These are phyloP conservation scores for Hygrophorus pudorinus DNA, from an alignment of 768 basidiomycete genomes.

Conservation along the genomic window DNA sequence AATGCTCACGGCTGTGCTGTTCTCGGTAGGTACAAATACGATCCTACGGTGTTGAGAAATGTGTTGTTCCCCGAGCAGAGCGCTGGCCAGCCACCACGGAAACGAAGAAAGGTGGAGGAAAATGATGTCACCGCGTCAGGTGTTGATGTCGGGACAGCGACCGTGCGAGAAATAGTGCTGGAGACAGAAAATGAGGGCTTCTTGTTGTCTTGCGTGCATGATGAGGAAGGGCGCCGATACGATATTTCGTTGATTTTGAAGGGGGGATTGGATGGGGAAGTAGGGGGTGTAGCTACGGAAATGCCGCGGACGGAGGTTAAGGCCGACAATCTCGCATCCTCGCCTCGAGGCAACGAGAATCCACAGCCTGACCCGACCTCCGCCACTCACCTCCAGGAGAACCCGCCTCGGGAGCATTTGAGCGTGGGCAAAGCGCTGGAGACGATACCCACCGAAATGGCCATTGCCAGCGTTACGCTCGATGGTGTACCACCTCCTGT, in stretches of 20 bases:
- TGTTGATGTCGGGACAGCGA: neutral
- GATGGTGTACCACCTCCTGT: no score
- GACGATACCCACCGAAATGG: no score
- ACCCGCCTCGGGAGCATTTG: no score
- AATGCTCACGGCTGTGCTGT: neutral
- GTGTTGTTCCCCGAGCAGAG: conserved; percentile 32
- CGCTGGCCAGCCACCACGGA: conserved; percentile 21
- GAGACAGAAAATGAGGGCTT: conserved; percentile 1
- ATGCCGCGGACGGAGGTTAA: no score
- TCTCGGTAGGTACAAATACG: conserved; percentile 41
- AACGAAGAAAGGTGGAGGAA: conserved; percentile 22
- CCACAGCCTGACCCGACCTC: no score
- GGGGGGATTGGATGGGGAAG: neutral
- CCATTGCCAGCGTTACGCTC: no score
- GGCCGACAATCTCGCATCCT: no score
- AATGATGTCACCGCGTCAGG: neutral
- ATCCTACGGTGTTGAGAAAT: conserved; percentile 29
- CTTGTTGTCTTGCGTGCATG: neutral
- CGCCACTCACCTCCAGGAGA: no score
- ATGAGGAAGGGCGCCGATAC: neutral
- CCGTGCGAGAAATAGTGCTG: neutral
- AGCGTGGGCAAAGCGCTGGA: no score
- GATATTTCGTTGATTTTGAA: conserved; percentile 15
- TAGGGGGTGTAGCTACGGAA: no score
- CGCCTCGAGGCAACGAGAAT: no score